A percentile compares a stretch with the other conserved stretches of the same genome.
phyloP scores from a whole-genome alignment of 164 flowering plant species.

The Liquidambar formosana region DNA sequence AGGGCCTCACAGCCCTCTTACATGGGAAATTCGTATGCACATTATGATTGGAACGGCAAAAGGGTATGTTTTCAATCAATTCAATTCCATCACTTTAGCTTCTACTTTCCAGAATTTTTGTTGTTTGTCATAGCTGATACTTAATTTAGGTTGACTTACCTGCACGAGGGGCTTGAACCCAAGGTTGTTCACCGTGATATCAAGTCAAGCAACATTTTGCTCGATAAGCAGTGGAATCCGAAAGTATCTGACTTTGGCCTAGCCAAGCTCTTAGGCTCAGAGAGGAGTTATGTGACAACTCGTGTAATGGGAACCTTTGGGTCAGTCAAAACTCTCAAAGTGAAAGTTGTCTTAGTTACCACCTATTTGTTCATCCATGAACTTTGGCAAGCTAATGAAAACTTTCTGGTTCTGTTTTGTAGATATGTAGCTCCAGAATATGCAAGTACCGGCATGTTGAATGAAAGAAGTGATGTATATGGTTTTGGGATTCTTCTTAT shows the following conservation, averaged over 20 bases:
- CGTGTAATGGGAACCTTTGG: constrained; percentile 97
- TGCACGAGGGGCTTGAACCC: constrained; percentile 92
- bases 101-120: background rate
- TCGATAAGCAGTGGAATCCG: constrained; percentile 76
- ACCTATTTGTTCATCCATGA: background rate
- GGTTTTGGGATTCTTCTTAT: constrained; percentile 87
- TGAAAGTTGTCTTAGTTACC: background rate
- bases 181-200: constrained; percentile 92
- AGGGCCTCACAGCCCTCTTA: constrained; percentile 68
- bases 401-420: constrained; percentile 20
- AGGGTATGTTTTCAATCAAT: constrained; percentile 46
- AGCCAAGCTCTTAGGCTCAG: constrained; percentile 83
- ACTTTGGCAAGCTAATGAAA: background rate
- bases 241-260: constrained; percentile 92
- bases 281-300: constrained; percentile 78
- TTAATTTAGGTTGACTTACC: constrained; percentile 58
- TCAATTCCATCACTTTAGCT: background rate
- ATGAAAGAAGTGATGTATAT: constrained; percentile 84
- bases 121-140: background rate
- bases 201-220: constrained; percentile 84
- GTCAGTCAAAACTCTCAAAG: constrained; percentile 31
- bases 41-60: constrained; percentile 81
- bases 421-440: constrained; percentile 95
- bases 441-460: constrained; percentile 91
- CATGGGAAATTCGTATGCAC: constrained; percentile 83